These are phyloP conservation scores for Coniferiporia sulphurascens DNA, from an alignment of 1,284 basidiomycete species.

Conservation along the genomic window DNA sequence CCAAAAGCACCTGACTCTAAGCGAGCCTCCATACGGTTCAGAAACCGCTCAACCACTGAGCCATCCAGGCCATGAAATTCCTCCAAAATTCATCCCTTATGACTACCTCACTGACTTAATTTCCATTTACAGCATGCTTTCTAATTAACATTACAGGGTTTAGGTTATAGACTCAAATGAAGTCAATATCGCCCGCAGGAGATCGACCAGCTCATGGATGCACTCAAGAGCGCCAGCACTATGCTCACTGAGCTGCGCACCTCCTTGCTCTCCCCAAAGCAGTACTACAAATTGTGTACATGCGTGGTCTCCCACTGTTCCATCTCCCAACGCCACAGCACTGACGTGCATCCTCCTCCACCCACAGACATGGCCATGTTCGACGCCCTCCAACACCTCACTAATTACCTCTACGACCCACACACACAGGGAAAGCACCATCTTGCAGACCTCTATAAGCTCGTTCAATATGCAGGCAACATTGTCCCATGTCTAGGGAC, in stretches of 20 bases:
- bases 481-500: conserved; percentile 95
- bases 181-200: conserved; percentile 52
- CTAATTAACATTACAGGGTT: too few species aligned
- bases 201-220: conserved; percentile 92
- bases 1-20: too few species aligned
- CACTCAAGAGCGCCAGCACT: conserved; percentile 88
- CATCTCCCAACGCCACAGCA: too few species aligned
- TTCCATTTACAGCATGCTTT: too few species aligned
- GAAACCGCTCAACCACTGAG: background rate
- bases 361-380: conserved; percentile 92
- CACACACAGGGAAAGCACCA: conserved; percentile 89
- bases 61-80: too few species aligned
- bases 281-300: conserved; percentile 95
- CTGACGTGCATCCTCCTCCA: conserved; percentile 16
- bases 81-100: too few species aligned
- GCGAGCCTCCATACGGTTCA: too few species aligned
- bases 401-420: conserved; percentile 90
- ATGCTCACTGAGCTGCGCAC: conserved; percentile 95
- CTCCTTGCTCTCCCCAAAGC: conserved; percentile 87
- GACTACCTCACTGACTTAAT: too few species aligned
- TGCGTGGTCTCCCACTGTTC: conserved; percentile 18
- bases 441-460: conserved; percentile 93
- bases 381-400: conserved; percentile 48
- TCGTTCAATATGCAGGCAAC: conserved; percentile 94
- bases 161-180: conserved; percentile 93